Evolutionary conservation across 208 protist genomes (phyloP), one percentile per base, ranked within the genome.

Genomic region (Trypanosoma melophagium): DNA sequence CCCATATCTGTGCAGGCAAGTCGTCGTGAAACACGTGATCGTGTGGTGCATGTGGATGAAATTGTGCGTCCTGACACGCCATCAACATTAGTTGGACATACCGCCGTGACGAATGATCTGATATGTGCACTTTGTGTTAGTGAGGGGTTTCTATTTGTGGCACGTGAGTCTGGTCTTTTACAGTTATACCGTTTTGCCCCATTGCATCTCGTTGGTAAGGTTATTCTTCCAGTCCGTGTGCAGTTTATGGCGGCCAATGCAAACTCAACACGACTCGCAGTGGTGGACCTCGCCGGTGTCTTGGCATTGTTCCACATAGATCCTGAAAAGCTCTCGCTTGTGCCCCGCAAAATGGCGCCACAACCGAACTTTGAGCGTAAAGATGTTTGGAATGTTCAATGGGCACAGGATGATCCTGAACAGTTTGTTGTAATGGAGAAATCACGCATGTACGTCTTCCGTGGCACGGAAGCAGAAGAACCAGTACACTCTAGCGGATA

Each of bases 361-460:
- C 13, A 93, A 19, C 74, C 77, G 1, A 70, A 77, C 41, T 85
- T 98, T 49, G 95, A 98, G 80, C 83, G 92, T 10, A 98, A 98
- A 74, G 97, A 98, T 54, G 94, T 97, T 14, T 99, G 97, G 97
- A 87, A 93, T 75, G 55, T 98, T 59, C 63, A 69, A 51, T 99
- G 97, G 97, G 84, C 94, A 42, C 64, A 76, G 4, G 98, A 99
- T 72, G 90, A 98, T 73, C 93, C 96, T 12, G 67, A 92, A 55
- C 83, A 94, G 40, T 87, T 98, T 53, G 97, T 93, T 22, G 79
- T 98, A 56, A 97, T 98, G 95, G 96, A 98, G 80, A 97, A 97
- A 79, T 96, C 96, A 25, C 82, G 93, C 59, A 92, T 98, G 88
- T 93, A 91, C 65, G 85, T 99, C 55, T 98, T 97, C 72, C 67